phyloP scores from a whole-genome alignment of 306 rosid species.

The Lathyrus sativus region DNA sequence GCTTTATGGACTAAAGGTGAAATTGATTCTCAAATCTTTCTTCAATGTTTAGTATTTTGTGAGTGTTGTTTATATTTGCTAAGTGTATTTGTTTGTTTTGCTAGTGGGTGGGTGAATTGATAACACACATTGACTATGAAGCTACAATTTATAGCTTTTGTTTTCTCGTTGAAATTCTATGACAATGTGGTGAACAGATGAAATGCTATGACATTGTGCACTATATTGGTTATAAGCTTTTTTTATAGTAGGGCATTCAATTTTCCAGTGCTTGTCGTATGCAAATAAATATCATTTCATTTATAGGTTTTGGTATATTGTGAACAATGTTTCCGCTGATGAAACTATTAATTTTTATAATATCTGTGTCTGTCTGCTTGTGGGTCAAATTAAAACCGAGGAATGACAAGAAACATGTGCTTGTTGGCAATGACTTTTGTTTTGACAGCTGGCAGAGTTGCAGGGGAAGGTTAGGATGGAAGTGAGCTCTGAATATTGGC shows the following conservation, averaged over 20 bases:
- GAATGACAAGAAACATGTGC: slow-evolving; percentile 60
- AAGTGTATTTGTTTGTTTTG: background rate
- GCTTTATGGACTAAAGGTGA: slow-evolving; percentile 88
- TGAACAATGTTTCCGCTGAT: slow-evolving; percentile 29
- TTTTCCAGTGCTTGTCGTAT: slow-evolving; percentile 11
- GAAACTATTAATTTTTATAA: slow-evolving; percentile 5
- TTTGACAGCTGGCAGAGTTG: slow-evolving; percentile 80
- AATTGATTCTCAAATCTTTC: slow-evolving; percentile 38
- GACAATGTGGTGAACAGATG: background rate
- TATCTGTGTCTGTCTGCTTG: slow-evolving; percentile 12
- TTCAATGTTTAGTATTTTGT: slow-evolving; percentile 10
- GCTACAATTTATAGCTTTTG: background rate
- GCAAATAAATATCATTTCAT: background rate
- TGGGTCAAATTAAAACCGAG: slow-evolving; percentile 36
- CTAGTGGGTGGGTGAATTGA: background rate
- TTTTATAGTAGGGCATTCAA: slow-evolving; percentile 13
- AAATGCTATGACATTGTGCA: background rate
- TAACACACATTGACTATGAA: background rate
- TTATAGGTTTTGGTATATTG: background rate
- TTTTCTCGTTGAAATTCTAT: background rate
- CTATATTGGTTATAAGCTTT: background rate
- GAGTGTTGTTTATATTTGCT: background rate
- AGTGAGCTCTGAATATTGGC: slow-evolving; percentile 85
- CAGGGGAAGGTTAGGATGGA: slow-evolving; percentile 73
- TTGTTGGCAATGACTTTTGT: slow-evolving; percentile 55